These are phyloP conservation scores for Tylopilus intermedius DNA, from an alignment of 768 basidiomycete genomes.

Conservation along the genomic window DNA sequence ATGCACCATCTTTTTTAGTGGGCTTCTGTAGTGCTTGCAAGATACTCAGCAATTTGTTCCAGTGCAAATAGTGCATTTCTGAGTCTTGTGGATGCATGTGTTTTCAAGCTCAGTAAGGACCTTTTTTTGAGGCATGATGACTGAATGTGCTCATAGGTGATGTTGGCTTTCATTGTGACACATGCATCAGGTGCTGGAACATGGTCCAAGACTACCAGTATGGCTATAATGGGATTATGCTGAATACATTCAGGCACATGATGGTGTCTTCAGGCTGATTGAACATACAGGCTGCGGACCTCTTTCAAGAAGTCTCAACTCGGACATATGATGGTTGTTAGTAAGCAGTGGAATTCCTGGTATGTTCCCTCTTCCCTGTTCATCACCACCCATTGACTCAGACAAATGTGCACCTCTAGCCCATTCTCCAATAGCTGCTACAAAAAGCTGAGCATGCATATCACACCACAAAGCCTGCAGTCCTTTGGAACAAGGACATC, in stretches of 20 bases:
- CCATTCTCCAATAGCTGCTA: constrained; percentile 58
- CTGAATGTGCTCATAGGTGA: constrained; percentile 43
- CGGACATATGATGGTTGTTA: too few species aligned
- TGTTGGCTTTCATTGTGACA: constrained; percentile 71
- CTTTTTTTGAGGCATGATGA: neutral
- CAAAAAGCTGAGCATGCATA: constrained; percentile 55
- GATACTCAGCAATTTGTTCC: constrained; percentile 50
- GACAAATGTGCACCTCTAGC: constrained; percentile 38
- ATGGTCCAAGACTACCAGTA: constrained; percentile 62
- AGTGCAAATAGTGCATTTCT: constrained; percentile 56
- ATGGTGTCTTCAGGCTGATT: neutral
- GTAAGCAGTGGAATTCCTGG: constrained; percentile 69
- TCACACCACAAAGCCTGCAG: constrained; percentile 42
- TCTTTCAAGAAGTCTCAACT: constrained; percentile 63
- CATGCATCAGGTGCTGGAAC: constrained; percentile 44
- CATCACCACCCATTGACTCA: constrained; percentile 3
- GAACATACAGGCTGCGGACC: constrained; percentile 42
- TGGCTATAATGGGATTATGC: constrained; percentile 62
- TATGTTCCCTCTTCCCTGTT: constrained; percentile 28
- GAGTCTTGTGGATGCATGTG: constrained; percentile 70
- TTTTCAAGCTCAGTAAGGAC: constrained; percentile 59
- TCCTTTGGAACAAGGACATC: constrained; percentile 47
- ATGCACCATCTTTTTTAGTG: constrained; percentile 62
- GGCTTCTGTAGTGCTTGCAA: constrained; percentile 64
- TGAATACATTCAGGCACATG: constrained; percentile 12